These are phyloP conservation scores for Macrotyloma uniflorum DNA, from an alignment of 306 rosid species.

Conservation along the genomic window DNA sequence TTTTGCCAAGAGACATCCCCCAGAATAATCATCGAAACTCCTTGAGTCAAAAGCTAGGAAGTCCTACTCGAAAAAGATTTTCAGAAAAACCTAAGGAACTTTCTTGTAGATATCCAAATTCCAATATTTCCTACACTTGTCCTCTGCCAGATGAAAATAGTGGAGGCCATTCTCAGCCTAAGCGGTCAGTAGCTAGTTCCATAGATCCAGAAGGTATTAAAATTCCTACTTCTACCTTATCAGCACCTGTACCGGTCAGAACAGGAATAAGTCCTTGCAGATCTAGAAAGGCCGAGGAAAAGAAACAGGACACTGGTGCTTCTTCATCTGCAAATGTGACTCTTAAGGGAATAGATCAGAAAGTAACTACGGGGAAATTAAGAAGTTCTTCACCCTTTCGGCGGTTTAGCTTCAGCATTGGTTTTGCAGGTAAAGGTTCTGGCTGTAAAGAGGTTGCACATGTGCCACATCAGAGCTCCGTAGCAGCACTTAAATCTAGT, in stretches of 20 bases:
- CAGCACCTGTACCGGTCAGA: slow-evolving; percentile 40
- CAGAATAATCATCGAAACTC: slow-evolving; percentile 43
- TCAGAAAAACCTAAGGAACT: slow-evolving; percentile 48
- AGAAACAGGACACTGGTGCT: slow-evolving; percentile 36
- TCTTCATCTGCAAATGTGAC: slow-evolving; percentile 43
- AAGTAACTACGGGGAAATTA: slow-evolving; percentile 58
- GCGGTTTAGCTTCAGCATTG: slow-evolving; percentile 60
- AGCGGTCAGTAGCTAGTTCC: slow-evolving; percentile 43
- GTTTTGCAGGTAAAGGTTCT: slow-evolving; percentile 61
- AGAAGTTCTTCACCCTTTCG: slow-evolving; percentile 87
- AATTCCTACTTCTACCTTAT: slow-evolving; percentile 41
- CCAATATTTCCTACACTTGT: slow-evolving; percentile 48
- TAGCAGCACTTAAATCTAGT: slow-evolving; percentile 47
- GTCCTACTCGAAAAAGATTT: slow-evolving; percentile 46
- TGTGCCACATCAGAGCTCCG: slow-evolving; percentile 48
- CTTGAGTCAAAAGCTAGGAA: slow-evolving; percentile 47
- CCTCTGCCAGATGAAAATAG: slow-evolving; percentile 48
- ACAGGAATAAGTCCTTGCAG: slow-evolving; percentile 58
- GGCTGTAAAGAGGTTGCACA: slow-evolving; percentile 62
- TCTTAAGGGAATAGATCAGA: slow-evolving; percentile 49
- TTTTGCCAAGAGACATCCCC: slow-evolving; percentile 51
- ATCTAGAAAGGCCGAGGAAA: slow-evolving; percentile 53
- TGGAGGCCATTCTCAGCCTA: slow-evolving; percentile 42
- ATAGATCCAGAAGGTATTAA: slow-evolving; percentile 35
- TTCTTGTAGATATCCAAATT: slow-evolving; percentile 36